These are phyloP conservation scores for Raffaelea arxii DNA, from an alignment of 2,329 filamentous ascomycete species.

Conservation along the genomic window DNA sequence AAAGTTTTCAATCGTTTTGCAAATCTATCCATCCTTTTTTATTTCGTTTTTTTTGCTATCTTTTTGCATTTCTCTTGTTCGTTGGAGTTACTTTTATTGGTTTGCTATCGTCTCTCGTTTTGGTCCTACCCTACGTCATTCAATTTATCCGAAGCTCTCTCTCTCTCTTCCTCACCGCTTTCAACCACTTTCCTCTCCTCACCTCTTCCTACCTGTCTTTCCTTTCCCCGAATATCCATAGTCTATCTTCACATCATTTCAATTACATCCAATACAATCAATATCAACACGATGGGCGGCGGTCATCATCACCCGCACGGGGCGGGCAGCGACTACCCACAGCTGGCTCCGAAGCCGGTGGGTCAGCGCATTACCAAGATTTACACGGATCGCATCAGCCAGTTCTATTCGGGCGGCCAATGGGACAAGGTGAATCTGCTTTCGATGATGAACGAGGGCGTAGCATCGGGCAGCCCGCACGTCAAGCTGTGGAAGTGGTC, in stretches of 20 bases:
- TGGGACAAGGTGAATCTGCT: constrained; percentile 16
- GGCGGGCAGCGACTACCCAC: constrained; percentile 12
- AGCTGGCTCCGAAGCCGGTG: constrained; percentile 15
- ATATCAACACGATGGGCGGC: constrained; percentile 14
- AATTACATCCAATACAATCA: background rate
- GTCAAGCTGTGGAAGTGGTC: constrained; percentile 82
- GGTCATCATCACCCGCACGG: constrained; percentile 10
- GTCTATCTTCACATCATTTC: too few species aligned
- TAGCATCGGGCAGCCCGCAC: constrained; percentile 57
- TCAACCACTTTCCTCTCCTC: background rate
- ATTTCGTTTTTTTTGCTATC: background rate
- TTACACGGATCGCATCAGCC: constrained; percentile 15
- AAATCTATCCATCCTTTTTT: background rate
- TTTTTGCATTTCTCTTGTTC: background rate
- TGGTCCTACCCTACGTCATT: too few species aligned
- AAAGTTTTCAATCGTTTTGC: background rate
- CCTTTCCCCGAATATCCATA: too few species aligned
- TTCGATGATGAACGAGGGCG: constrained; percentile 59
- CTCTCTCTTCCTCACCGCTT: background rate
- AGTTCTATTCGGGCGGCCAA: constrained; percentile 15
- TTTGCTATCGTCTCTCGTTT: background rate
- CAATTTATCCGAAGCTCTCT: too few species aligned
- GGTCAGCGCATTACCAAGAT: constrained; percentile 15
- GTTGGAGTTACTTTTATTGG: background rate
- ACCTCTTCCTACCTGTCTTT: too few species aligned